Percentiles rank a stretch among this genome's conserved stretches.
phyloP scores from a whole-genome alignment of 495 filamentous ascomycete species.

The Emericellopsis terricola region DNA sequence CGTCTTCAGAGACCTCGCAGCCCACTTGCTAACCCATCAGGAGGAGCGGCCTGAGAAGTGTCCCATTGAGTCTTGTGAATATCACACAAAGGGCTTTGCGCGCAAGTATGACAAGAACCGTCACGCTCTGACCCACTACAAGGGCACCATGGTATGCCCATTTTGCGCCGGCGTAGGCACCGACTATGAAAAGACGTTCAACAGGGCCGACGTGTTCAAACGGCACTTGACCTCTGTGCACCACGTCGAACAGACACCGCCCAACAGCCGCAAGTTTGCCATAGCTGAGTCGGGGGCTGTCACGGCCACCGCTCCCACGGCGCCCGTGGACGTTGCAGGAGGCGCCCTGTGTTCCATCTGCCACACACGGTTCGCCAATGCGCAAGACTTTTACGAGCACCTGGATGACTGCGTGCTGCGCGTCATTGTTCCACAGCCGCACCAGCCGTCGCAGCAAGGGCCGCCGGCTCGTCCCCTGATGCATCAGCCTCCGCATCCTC shows the following conservation, averaged over 20 bases:
- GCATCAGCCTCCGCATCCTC: not conserved
- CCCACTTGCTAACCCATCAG: constrained; percentile 93
- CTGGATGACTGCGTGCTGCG: constrained; percentile 93
- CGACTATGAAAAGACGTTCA: constrained; percentile 92
- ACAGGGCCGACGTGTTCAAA: constrained; percentile 97
- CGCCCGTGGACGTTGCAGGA: constrained; percentile 27
- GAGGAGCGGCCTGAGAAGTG: constrained; percentile 92
- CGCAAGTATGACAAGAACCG: constrained; percentile 97
- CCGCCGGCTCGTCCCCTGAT: not conserved
- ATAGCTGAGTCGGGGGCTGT: constrained; percentile 6
- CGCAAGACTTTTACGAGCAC: constrained; percentile 98
- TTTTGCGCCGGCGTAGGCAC: constrained; percentile 92
- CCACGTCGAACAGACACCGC: constrained; percentile 85
- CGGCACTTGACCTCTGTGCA: constrained; percentile 88
- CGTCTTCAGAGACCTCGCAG: constrained; percentile 86
- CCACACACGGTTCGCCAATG: constrained; percentile 69
- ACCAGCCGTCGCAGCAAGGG: not conserved
- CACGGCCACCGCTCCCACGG: constrained; percentile 24
- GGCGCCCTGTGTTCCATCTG: constrained; percentile 96
- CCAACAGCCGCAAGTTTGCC: constrained; percentile 67
- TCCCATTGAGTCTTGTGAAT: constrained; percentile 85
- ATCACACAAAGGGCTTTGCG: constrained; percentile 89
- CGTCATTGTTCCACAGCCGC: constrained; percentile 60
- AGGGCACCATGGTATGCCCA: constrained; percentile 97
- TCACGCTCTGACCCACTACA: constrained; percentile 97